Base-by-base conservation (phyloP, 2,329 filamentous ascomycete species). In the Karstenula rhodostoma region DNA sequence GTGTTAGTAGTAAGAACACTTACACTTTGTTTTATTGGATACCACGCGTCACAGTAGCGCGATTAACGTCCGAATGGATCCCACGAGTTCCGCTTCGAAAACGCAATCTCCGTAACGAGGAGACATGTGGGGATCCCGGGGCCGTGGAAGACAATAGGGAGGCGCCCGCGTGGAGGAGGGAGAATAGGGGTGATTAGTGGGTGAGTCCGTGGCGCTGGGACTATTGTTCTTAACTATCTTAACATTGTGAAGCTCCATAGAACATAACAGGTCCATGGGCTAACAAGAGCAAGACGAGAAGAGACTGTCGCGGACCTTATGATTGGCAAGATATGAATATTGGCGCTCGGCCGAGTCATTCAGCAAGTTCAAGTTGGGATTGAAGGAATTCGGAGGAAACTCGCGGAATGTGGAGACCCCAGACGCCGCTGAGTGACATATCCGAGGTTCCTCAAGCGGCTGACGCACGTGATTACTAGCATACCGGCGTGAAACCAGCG, bases 321-420 rank as follows among this genome's bases (percentile, higher is more conserved):
- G 23, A 23, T 12, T 19, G 42, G 42, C 19, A 23, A 52, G 35
- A n/a, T 52, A n/a, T 52, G 15, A 9, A 40, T n/a, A n/a, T 23
- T 4, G 10, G 19, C 27, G 35, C 33, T 54, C 37, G 37, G 51
- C 51, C 51, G 51, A 44, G 19, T 27, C 13, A 33, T 22, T 42
- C 8, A 40, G 19, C 32, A 25, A 23, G 42, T 8, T 19, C 32
- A 43, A 43, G 29, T 29, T 29, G 29, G 7, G 12, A 5, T 2
- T 44, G 51, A 29, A 44, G 51, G 29, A 15, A 25, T 43, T 54
- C 51, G 51, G 51, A 54, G 37, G 43, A 44, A 27, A n/a, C 51
- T 54, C 50, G 50, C 37, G 25, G 35, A n/a, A 22, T 29, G 37
- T 54, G 51, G 51, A 44, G 51, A 43, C 37, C 51, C 37, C 37